phyloP scores from a whole-genome alignment of 2,329 filamentous ascomycete species.

The Chaetothyriales sp. region DNA sequence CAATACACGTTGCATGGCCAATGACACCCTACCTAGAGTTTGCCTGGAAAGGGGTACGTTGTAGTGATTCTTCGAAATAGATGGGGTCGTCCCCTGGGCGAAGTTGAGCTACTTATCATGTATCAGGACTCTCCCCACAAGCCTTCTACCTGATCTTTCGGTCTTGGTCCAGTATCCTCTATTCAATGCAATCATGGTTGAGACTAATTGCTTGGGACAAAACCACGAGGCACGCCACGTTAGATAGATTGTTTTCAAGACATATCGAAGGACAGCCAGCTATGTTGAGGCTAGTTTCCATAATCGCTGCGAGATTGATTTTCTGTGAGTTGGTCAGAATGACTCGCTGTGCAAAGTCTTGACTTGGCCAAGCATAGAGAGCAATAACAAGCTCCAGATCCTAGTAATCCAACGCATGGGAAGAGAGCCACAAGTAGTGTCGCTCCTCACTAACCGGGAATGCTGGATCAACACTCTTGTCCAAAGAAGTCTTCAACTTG shows the following conservation, averaged over 20 bases:
- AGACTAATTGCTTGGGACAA: slow-evolving; percentile 43
- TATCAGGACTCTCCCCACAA: slow-evolving; percentile 44
- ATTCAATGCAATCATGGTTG: slow-evolving; percentile 41
- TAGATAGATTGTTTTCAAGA: slow-evolving; percentile 33
- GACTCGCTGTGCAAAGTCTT: slow-evolving; percentile 49
- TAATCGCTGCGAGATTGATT: slow-evolving; percentile 45
- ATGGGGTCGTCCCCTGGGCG: slow-evolving; percentile 40
- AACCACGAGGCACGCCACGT: slow-evolving; percentile 40
- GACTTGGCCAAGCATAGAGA: slow-evolving; percentile 40
- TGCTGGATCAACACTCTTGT: slow-evolving; percentile 44
- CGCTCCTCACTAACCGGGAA: slow-evolving; percentile 46
- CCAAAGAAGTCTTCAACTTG: slow-evolving; percentile 41
- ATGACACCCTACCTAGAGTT: too few relatives aligned
- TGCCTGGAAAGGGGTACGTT: slow-evolving; percentile 45
- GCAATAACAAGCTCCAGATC: slow-evolving; percentile 33
- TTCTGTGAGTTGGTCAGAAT: slow-evolving; percentile 45
- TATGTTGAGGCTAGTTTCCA: slow-evolving; percentile 43
- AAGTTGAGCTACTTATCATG: slow-evolving; percentile 45
- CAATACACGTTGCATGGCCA: too few relatives aligned
- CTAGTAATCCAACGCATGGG: slow-evolving; percentile 45
- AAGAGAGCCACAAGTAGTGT: slow-evolving; percentile 45
- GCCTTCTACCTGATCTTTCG: slow-evolving; percentile 39
- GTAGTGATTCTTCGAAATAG: slow-evolving; percentile 40
- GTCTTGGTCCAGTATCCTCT: slow-evolving; percentile 38
- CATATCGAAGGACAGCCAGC: slow-evolving; percentile 38